phyloP scores from a whole-genome alignment of 2,329 filamentous ascomycete genomes.

The Colletotrichum kahawae region DNA sequence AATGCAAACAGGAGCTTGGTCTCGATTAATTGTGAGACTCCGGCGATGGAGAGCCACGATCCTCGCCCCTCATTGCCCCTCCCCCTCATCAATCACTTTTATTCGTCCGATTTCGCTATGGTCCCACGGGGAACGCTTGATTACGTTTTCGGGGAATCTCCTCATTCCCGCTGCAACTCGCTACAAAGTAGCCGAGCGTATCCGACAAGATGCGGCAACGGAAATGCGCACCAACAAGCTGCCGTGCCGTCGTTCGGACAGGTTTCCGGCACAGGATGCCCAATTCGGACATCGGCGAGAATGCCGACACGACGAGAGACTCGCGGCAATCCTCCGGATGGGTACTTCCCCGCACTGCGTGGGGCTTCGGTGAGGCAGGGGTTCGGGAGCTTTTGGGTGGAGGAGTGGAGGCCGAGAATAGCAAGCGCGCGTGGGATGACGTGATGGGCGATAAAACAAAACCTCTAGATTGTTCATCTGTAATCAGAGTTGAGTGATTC shows the following conservation, averaged over 20 bases:
- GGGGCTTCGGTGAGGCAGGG: not conserved
- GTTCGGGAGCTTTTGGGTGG: not conserved
- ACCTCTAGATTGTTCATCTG: not conserved
- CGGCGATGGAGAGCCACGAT: not conserved
- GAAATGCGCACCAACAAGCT: not conserved
- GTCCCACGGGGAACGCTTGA: not conserved
- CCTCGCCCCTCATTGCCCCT: not conserved
- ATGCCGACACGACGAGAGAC: not conserved
- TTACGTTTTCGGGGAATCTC: not conserved
- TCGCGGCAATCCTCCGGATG: not conserved
- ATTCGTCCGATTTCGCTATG: constrained; percentile 6
- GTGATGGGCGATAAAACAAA: not conserved
- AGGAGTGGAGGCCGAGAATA: not conserved
- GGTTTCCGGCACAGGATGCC: not conserved
- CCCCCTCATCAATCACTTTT: not conserved
- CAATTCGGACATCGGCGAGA: constrained; percentile 1
- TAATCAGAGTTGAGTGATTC: not conserved
- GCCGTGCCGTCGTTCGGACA: not conserved
- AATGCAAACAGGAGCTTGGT: not conserved
- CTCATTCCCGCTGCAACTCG: not conserved
- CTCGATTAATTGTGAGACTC: not conserved
- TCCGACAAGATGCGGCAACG: not conserved
- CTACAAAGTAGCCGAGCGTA: not conserved
- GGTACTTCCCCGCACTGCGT: constrained; percentile 3
- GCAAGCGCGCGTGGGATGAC: not conserved